Conservation (phyloP, 176 grass and related monocot species). For the Secale cereale region DNA sequence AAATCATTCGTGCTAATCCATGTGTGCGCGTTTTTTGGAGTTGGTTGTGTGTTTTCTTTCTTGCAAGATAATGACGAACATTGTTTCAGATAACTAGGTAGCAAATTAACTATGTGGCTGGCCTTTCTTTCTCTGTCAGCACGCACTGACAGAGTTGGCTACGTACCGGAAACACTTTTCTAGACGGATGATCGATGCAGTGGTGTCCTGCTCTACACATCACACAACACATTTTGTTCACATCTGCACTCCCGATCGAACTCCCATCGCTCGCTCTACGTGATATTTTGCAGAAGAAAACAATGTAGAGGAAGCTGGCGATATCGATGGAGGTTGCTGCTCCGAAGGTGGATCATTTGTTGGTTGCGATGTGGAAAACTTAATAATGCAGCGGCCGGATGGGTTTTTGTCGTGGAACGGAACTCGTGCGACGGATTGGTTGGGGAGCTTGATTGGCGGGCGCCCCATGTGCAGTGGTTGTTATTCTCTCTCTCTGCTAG, state of each 20-base stretch:
- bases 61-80: too few species aligned
- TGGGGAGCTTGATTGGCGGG: slow-evolving; percentile 26
- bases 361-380: background rate
- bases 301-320: background rate
- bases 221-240: too few species aligned
- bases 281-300: too few species aligned
- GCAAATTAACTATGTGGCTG: too few species aligned
- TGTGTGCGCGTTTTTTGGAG: background rate
- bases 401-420: background rate
- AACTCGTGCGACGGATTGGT: slow-evolving; percentile 25
- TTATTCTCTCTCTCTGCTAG: slow-evolving; percentile 16
- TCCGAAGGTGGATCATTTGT: background rate
- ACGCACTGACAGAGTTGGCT: background rate
- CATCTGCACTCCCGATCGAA: too few species aligned
- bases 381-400: slow-evolving; percentile 19
- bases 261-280: too few species aligned
- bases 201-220: background rate
- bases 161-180: background rate
- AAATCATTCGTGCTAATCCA: background rate
- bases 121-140: background rate
- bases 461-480: slow-evolving; percentile 59
- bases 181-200: background rate
- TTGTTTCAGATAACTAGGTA: too few species aligned
- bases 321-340: background rate
- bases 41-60: background rate